These are phyloP conservation scores for Senecio squalidus DNA, from an alignment of 140 eudicot genomes.

Conservation along the genomic window DNA sequence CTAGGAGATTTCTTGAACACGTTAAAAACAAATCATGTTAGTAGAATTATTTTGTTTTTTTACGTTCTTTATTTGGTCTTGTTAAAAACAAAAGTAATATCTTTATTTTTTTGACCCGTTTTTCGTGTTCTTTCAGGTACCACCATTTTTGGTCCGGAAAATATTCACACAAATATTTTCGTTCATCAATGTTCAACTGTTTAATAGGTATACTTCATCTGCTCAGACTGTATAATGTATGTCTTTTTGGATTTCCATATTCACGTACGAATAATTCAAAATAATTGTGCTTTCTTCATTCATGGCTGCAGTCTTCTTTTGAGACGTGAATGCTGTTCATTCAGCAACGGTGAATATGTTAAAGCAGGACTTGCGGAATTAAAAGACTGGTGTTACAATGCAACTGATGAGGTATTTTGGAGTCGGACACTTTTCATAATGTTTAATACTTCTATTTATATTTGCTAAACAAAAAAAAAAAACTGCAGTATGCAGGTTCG, in stretches of 20 bases:
- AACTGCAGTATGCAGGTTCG: slow-evolving; percentile 91
- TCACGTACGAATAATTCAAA: slow-evolving; percentile 2
- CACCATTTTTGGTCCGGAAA: slow-evolving; percentile 97
- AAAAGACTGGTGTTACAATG: slow-evolving; percentile 75
- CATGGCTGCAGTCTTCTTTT: slow-evolving; percentile 75
- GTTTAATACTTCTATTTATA: neutral
- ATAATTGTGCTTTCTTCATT: slow-evolving; percentile 3
- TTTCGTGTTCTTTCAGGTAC: slow-evolving; percentile 52
- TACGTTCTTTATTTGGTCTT: neutral
- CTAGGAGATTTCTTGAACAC: slow-evolving; percentile 75
- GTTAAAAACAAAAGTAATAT: too few relatives aligned
- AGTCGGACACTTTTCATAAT: neutral
- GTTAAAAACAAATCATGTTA: slow-evolving; percentile 76
- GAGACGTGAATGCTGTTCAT: slow-evolving; percentile 97
- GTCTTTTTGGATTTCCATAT: neutral
- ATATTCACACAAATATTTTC: slow-evolving; percentile 97
- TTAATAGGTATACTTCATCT: slow-evolving; percentile 59
- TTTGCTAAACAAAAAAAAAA: slow-evolving; percentile 25
- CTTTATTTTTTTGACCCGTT: neutral
- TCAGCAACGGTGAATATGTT: slow-evolving; percentile 98
- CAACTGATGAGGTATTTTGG: slow-evolving; percentile 77
- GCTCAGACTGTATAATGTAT: slow-evolving; percentile 13
- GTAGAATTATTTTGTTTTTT: slow-evolving; percentile 25
- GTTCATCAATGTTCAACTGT: slow-evolving; percentile 90
- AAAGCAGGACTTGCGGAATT: slow-evolving; percentile 93